Evolutionary conservation across 1,284 basidiomycete genomes (phyloP).

Genomic region (Ceratobasidium papillatum): DNA sequence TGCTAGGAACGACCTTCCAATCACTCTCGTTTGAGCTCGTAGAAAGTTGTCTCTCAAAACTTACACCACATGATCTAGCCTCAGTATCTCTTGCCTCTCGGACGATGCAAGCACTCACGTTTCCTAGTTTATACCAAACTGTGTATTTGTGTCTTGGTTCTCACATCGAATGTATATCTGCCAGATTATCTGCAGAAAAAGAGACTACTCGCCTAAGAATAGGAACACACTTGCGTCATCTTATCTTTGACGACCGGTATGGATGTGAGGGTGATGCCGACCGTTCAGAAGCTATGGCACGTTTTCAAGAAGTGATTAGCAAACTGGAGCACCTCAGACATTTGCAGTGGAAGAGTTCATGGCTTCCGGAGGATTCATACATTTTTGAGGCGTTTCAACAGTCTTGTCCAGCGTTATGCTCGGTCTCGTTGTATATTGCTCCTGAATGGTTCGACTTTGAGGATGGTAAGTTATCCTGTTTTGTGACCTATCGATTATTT

Average conservation of each 20-base stretch:
- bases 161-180: not conserved
- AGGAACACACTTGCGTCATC: constrained; percentile 3
- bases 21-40: not conserved
- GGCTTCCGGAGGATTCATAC: not conserved
- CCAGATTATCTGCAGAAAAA: not conserved
- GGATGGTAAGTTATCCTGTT: not conserved
- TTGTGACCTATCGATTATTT: too few species aligned
- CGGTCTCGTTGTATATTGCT: not conserved
- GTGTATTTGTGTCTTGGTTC: constrained; percentile 12
- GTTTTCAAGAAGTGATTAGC: not conserved
- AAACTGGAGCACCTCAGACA: not conserved
- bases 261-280: too few species aligned
- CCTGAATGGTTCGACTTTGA: not conserved
- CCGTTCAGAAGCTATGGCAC: not conserved
- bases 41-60: not conserved
- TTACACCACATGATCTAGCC: constrained; percentile 5
- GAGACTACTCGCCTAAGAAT: not conserved
- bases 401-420: not conserved
- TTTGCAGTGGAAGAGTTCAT: not conserved
- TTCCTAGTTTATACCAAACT: constrained; percentile 14
- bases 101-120: not conserved
- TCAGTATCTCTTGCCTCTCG: not conserved
- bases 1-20: not conserved
- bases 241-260: constrained; percentile 5
- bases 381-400: constrained; percentile 3